Conservation (phyloP, 2,329 filamentous ascomycete species). For the Diplocarpon rosae region DNA sequence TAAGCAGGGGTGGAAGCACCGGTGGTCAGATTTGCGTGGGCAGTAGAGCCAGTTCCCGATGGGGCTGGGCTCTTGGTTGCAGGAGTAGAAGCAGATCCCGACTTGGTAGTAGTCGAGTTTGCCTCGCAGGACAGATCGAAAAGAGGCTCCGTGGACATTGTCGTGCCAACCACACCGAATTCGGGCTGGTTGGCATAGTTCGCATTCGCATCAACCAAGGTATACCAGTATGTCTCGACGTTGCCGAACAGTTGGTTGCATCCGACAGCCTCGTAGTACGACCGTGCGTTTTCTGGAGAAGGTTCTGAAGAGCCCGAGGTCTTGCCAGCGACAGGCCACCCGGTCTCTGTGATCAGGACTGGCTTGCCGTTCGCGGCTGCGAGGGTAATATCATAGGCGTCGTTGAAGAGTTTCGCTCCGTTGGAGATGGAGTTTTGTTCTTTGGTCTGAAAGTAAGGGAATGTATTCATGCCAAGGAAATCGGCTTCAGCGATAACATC, state of each 20-base stretch:
- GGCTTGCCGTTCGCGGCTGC: constrained; percentile 5
- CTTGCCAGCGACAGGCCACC: constrained; percentile 4
- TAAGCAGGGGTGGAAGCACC: neutral
- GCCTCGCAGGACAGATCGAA: constrained; percentile 1
- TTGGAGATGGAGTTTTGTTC: constrained; percentile 3
- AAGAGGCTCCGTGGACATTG: neutral
- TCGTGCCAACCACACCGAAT: constrained; percentile 5
- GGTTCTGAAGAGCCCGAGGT: neutral
- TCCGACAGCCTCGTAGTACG: constrained; percentile 3
- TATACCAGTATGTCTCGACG: constrained; percentile 8
- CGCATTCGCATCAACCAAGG: constrained; percentile 4
- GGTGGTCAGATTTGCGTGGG: neutral
- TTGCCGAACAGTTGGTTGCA: constrained; percentile 6
- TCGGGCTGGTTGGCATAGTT: constrained; percentile 1
- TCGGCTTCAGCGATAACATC: constrained; percentile 58
- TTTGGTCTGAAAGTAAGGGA: constrained; percentile 53
- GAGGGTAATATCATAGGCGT: neutral
- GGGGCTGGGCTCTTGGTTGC: neutral
- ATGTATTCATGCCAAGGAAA: constrained; percentile 73
- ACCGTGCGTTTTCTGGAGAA: constrained; percentile 1
- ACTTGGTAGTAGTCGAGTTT: neutral
- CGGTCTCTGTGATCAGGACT: constrained; percentile 5
- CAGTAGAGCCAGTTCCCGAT: neutral
- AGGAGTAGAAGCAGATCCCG: neutral
- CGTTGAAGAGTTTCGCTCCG: constrained; percentile 2